phyloP scores from a whole-genome alignment of 768 basidiomycete genomes.

The Termitomyces sp. region DNA sequence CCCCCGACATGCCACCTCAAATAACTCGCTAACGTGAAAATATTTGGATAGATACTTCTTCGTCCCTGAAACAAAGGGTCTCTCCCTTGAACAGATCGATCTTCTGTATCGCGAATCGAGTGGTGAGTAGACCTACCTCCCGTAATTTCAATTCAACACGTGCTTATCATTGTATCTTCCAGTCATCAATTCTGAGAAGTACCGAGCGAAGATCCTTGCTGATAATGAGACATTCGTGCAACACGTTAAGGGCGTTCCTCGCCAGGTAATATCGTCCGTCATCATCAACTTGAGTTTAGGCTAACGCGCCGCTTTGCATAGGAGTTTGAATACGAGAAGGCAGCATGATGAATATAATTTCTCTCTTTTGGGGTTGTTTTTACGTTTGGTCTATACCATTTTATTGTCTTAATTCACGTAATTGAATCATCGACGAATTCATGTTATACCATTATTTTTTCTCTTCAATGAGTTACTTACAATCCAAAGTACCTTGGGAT shows the following conservation, averaged over 20 bases:
- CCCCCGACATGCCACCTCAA: conserved; percentile 1
- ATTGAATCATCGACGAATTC: background rate
- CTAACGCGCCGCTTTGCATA: background rate
- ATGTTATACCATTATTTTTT: background rate
- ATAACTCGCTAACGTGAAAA: background rate
- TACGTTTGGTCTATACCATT: background rate
- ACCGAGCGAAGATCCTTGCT: conserved; percentile 14
- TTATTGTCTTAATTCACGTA: background rate
- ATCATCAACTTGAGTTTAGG: background rate
- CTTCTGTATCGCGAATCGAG: conserved; percentile 19
- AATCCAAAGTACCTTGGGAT: too few species aligned
- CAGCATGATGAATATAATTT: conserved; percentile 1
- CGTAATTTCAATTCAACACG: background rate
- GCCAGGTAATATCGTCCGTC: background rate
- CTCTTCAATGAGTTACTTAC: background rate
- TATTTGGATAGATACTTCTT: conserved; percentile 15
- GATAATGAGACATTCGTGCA: conserved; percentile 14
- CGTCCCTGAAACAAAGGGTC: conserved; percentile 20
- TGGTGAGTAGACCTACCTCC: conserved; percentile 2
- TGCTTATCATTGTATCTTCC: background rate
- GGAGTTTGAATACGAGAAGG: conserved; percentile 8
- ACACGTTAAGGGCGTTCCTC: conserved; percentile 2
- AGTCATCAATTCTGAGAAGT: conserved; percentile 17
- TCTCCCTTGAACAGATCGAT: conserved; percentile 23
- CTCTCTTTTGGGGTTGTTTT: background rate